These are phyloP conservation scores for Monilinia vaccinii-corymbosi DNA, from an alignment of 2,329 filamentous ascomycete species.

Conservation along the genomic window DNA sequence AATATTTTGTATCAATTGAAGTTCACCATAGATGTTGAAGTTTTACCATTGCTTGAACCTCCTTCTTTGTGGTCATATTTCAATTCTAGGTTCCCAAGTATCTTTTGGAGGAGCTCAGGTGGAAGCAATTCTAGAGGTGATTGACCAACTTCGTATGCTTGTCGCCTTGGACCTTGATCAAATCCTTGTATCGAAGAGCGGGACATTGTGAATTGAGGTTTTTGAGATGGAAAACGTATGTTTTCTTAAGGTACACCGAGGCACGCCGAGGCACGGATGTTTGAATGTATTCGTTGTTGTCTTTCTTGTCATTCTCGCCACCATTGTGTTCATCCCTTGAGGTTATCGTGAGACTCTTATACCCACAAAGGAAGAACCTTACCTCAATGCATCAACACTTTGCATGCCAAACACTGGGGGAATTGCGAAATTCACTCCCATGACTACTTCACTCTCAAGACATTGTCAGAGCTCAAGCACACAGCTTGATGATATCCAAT, in stretches of 20 bases:
- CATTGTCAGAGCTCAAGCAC: conserved; percentile 8
- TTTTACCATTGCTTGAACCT: neutral
- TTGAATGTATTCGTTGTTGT: neutral
- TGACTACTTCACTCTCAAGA: conserved; percentile 3
- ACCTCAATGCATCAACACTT: neutral
- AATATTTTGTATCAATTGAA: neutral
- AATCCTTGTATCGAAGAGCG: neutral
- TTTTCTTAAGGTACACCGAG: neutral
- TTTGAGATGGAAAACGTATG: neutral
- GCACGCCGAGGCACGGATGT: neutral
- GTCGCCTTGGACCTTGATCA: neutral
- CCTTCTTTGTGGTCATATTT: neutral
- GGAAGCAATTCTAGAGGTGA: conserved; percentile 58
- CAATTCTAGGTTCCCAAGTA: conserved; percentile 1
- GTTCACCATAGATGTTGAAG: neutral
- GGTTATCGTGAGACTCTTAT: conserved; percentile 3
- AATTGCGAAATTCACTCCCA: conserved; percentile 4
- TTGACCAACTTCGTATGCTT: conserved; percentile 13
- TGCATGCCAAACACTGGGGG: conserved; percentile 1
- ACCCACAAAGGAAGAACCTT: neutral
- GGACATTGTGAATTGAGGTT: neutral
- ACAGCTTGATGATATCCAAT: conserved; percentile 5
- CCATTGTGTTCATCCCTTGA: neutral
- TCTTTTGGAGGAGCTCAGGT: conserved; percentile 58
- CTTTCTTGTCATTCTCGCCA: neutral